Conservation (phyloP, 106 monocot species). For the Phalaenopsis equestris region DNA sequence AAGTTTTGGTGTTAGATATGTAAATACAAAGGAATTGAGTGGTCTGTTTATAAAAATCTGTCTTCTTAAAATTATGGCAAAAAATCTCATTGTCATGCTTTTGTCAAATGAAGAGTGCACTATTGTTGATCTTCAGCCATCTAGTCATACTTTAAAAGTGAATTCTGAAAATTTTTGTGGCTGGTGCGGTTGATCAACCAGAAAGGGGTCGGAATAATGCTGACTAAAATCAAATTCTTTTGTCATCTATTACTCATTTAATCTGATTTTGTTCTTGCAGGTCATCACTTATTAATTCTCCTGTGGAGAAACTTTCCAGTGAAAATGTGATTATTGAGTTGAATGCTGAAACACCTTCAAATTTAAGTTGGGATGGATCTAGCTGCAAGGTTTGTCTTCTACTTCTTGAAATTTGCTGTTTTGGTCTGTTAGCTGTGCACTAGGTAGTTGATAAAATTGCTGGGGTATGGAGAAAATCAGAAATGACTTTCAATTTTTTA, state of each 20-base stretch:
- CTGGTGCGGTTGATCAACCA: not conserved
- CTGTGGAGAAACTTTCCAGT: slow-evolving; percentile 16
- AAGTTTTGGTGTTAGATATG: too few relatives aligned
- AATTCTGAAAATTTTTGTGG: not conserved
- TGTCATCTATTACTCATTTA: not conserved
- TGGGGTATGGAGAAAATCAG: too few relatives aligned
- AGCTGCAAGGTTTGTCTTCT: slow-evolving; percentile 13
- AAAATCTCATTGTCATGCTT: not conserved
- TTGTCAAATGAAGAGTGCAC: not conserved
- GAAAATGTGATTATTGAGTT: slow-evolving; percentile 17
- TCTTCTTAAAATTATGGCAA: not conserved
- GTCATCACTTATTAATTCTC: slow-evolving; percentile 42
- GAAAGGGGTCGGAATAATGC: not conserved
- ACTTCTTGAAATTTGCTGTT: not conserved
- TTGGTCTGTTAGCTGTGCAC: too few relatives aligned
- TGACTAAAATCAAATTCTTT: not conserved
- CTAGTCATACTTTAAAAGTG: not conserved
- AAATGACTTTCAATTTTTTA: too few relatives aligned
- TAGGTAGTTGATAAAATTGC: too few relatives aligned
- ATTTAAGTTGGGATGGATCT: slow-evolving; percentile 6
- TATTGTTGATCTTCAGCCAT: not conserved
- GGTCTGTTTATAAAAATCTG: too few relatives aligned
- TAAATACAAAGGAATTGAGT: too few relatives aligned
- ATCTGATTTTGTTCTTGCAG: slow-evolving; percentile 11
- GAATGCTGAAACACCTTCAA: slow-evolving; percentile 13